A percentile compares a stretch with the other conserved stretches of the same genome.
These are phyloP conservation scores for Scutellaria baicalensis DNA, from an alignment of 257 asterid genomes.

Conservation along the genomic window DNA sequence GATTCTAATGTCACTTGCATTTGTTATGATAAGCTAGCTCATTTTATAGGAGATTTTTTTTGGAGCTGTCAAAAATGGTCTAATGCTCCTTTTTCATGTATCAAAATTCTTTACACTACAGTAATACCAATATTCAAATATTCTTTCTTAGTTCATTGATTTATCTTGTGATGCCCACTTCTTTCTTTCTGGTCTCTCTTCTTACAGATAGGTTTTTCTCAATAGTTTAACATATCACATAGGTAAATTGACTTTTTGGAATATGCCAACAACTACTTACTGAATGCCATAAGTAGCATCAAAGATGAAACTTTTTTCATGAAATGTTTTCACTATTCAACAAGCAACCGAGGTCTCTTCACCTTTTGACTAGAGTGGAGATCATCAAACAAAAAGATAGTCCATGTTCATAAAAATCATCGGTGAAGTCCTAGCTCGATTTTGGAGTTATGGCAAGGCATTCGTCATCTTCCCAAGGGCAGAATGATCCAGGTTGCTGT, in stretches of 20 bases:
- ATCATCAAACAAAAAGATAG: background rate
- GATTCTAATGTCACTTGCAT: background rate
- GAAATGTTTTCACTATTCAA: background rate
- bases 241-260: no score
- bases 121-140: slow-evolving; percentile 19
- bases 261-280: no score
- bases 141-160: slow-evolving; percentile 23
- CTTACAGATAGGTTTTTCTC: no score
- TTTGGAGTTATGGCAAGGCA: slow-evolving; percentile 14
- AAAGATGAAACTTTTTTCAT: no score
- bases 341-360: background rate
- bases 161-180: background rate
- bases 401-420: background rate
- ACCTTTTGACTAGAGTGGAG: background rate
- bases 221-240: no score
- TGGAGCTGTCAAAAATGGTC: slow-evolving; percentile 36
- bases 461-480: slow-evolving; percentile 27
- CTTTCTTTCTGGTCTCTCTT: background rate
- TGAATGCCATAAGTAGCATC: no score
- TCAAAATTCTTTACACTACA: slow-evolving; percentile 35
- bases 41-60: slow-evolving; percentile 22
- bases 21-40: slow-evolving; percentile 26
- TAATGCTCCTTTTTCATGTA: slow-evolving; percentile 39
- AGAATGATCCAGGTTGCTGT: background rate
- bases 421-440: background rate